Evolutionary conservation across 805 yeast genomes (phyloP).

Genomic region (Candida lessepsii): DNA sequence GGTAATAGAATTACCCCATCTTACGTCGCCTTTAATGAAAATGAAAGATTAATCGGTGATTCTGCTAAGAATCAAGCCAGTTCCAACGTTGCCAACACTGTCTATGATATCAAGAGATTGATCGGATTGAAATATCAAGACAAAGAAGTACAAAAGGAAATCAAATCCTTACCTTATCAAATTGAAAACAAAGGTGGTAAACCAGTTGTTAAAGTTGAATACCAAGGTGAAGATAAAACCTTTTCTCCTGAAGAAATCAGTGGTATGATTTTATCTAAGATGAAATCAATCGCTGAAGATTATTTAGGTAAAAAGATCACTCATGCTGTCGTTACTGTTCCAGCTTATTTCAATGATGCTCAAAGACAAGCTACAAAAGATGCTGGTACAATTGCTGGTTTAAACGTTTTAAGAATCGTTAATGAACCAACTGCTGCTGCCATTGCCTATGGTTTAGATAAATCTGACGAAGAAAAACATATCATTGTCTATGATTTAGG

Average conservation of each 20-base stretch:
- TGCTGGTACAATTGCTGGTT: slow-evolving; percentile 95
- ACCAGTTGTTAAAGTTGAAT: slow-evolving; percentile 80
- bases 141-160: slow-evolving; percentile 64
- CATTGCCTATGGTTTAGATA: slow-evolving; percentile 57
- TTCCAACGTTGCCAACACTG: slow-evolving; percentile 87
- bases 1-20: slow-evolving; percentile 99
- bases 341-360: slow-evolving; percentile 96
- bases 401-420: slow-evolving; percentile 90
- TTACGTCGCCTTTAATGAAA: slow-evolving; percentile 89
- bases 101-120: slow-evolving; percentile 88
- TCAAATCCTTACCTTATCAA: slow-evolving; percentile 74
- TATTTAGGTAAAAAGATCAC: slow-evolving; percentile 55
- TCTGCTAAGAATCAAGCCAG: slow-evolving; percentile 98
- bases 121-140: slow-evolving; percentile 88
- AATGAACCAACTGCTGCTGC: slow-evolving; percentile 92
- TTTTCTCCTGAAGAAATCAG: slow-evolving; percentile 95
- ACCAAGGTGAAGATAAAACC: slow-evolving; percentile 78
- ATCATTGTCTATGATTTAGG: slow-evolving; percentile 49
- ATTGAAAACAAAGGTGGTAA: slow-evolving; percentile 71
- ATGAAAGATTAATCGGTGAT: slow-evolving; percentile 93
- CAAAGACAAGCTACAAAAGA: slow-evolving; percentile 99
- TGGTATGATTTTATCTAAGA: slow-evolving; percentile 86
- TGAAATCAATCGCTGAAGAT: slow-evolving; percentile 91
- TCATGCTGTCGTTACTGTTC: slow-evolving; percentile 94
- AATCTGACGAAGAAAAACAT: slow-evolving; percentile 57